Evolutionary conservation across 2,329 filamentous ascomycete species (phyloP), one percentile per base, ranked within the genome.

Genomic region (Curvularia eragrostidis): DNA sequence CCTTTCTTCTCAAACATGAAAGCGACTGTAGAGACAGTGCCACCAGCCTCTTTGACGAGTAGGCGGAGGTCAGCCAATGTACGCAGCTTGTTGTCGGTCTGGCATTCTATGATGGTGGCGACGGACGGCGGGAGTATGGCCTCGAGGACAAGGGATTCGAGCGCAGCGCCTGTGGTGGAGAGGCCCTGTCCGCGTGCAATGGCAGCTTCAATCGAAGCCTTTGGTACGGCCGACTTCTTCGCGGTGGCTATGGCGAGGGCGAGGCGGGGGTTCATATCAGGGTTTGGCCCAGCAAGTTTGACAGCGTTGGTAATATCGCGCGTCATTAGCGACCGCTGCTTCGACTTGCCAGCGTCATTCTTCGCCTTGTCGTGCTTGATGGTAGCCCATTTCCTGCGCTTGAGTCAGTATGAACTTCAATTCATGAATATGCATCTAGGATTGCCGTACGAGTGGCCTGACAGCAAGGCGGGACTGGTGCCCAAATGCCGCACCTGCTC

Each of bases 281-380:
- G 83, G 71, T 96, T 87, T 8, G 90, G 81, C 48, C 93, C 93
- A 77, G 88, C 89, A 72, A 94, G 60, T 80, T 90, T 93, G 1
- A 91, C 91, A 58, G 88, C 89, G 60, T 89, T 84, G 48, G 88
- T 85, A 56, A 98, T 89, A 59, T 89, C 86, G 65, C 91, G 88
- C 21, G 89, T 84, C 67, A 96, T 85, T 43, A 83, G 77, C 46
- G 84, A 85, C 28, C 93, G 88, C 66, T 89, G 83, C 42, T 84
- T 84, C 77, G 87, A 91, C 78, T 93, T 97, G 67, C 89, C 88
- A 58, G 84, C 84, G 76, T 99, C 95, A 56, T 89, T 90, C 61
- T 89, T 91, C 50, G 89, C 93, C 78, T 99, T 99, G 77, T 95
- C 92, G 77, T 98, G 95, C 73, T 89, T 91, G 79, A 97, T 98